Conservation (phyloP, 2,329 filamentous ascomycete species). For the Neofusicoccum kwambonambiense region DNA sequence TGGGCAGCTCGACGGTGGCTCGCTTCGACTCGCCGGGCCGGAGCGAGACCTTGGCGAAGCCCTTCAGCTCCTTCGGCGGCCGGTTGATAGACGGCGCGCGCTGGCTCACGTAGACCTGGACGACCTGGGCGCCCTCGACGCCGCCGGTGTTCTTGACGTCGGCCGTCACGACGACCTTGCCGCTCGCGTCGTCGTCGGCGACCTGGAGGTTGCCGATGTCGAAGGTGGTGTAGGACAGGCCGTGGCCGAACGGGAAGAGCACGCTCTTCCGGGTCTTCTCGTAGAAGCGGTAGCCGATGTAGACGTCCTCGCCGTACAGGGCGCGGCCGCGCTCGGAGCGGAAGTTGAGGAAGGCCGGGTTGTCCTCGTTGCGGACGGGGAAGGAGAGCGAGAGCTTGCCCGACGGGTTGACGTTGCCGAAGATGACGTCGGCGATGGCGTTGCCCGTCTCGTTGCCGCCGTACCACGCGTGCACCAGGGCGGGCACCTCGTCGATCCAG, state of each 20-base stretch:
- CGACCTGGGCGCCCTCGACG: constrained; percentile 59
- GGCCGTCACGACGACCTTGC: constrained; percentile 22
- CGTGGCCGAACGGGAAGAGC: constrained; percentile 63
- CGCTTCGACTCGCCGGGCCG: constrained; percentile 57
- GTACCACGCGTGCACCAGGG: constrained; percentile 70
- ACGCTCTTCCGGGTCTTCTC: constrained; percentile 60
- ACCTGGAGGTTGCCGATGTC: constrained; percentile 21
- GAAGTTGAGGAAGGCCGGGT: constrained; percentile 66
- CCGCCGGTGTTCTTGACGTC: constrained; percentile 56
- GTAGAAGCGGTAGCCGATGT: constrained; percentile 39
- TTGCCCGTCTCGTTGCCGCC: constrained; percentile 65
- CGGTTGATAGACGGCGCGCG: constrained; percentile 55
- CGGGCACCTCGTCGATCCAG: constrained; percentile 63
- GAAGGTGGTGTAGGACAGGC: constrained; percentile 62
- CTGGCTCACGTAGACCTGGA: constrained; percentile 65
- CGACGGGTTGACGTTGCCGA: constrained; percentile 61
- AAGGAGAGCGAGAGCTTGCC: constrained; percentile 64
- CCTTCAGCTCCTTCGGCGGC: constrained; percentile 67
- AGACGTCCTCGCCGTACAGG: constrained; percentile 25
- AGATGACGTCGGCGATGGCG: constrained; percentile 62
- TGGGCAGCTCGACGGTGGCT: constrained; percentile 57
- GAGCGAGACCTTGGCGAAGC: constrained; percentile 64
- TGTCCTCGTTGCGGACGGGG: constrained; percentile 61
- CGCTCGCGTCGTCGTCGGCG: constrained; percentile 20
- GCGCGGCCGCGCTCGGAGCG: constrained; percentile 58